Percentiles rank a stretch among this genome's conserved stretches.
phyloP scores from a whole-genome alignment of 208 protist species.

The Leishmania arabica region DNA sequence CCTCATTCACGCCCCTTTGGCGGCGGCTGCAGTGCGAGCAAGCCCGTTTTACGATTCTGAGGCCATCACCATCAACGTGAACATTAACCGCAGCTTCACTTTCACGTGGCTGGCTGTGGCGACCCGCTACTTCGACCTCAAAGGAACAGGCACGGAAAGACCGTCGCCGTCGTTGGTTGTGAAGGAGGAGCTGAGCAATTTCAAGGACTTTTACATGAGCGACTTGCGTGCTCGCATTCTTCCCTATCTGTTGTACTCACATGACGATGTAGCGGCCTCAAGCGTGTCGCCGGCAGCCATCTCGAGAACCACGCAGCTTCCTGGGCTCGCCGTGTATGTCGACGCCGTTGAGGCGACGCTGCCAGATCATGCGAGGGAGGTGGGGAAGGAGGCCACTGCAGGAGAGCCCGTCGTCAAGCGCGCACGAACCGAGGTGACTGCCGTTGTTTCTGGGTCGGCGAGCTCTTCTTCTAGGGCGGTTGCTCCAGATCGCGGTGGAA shows the following conservation, averaged over 20 bases:
- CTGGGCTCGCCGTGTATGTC: slow-evolving; percentile 28
- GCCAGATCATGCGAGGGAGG: not conserved
- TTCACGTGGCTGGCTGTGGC: slow-evolving; percentile 83
- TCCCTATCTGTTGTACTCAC: slow-evolving; percentile 49
- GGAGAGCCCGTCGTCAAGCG: slow-evolving; percentile 8
- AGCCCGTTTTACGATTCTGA: slow-evolving; percentile 72
- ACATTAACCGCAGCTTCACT: slow-evolving; percentile 80
- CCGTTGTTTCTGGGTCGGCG: not conserved
- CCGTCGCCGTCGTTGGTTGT: slow-evolving; percentile 49
- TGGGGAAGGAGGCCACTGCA: not conserved
- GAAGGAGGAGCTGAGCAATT: slow-evolving; percentile 82
- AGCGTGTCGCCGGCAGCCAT: slow-evolving; percentile 18
- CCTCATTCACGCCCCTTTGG: slow-evolving; percentile 62
- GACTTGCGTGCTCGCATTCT: slow-evolving; percentile 77
- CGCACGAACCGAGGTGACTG: slow-evolving; percentile 6
- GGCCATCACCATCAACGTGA: slow-evolving; percentile 81
- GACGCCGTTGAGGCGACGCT: slow-evolving; percentile 8
- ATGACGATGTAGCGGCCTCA: slow-evolving; percentile 34
- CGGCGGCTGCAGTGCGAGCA: slow-evolving; percentile 64
- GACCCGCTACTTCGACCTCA: slow-evolving; percentile 63
- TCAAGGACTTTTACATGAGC: slow-evolving; percentile 91
- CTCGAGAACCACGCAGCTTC: slow-evolving; percentile 15
- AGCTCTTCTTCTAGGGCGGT: slow-evolving; percentile 2
- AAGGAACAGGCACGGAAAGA: slow-evolving; percentile 31
- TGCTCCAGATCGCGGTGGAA: not conserved